Conservation (phyloP, 306 rosid genomes). For the Cucurbita ficifolia region DNA sequence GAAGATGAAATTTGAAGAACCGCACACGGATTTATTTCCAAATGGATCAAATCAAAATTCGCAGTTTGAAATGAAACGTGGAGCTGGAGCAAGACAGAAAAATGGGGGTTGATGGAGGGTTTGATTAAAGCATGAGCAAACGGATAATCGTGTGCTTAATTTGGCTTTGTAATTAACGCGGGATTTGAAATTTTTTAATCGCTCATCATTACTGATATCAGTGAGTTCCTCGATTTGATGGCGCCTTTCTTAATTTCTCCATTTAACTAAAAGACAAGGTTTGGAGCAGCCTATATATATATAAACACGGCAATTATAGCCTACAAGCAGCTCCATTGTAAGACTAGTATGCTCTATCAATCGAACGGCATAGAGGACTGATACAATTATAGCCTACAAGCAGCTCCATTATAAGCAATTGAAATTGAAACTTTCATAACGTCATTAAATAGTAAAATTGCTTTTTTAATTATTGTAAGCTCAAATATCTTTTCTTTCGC, state of each 20-base stretch:
- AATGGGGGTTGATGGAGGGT: neutral
- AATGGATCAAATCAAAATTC: conserved; percentile 1
- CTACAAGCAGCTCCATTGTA: neutral
- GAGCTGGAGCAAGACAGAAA: neutral
- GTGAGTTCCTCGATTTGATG: neutral
- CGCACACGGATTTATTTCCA: conserved; percentile 2
- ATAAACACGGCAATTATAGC: neutral
- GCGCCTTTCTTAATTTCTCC: neutral
- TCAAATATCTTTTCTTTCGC: too few relatives aligned
- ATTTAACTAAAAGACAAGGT: neutral
- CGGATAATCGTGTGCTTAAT: neutral
- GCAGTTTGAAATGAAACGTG: neutral
- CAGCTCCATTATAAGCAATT: too few relatives aligned
- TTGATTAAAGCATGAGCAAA: neutral
- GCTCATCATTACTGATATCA: neutral
- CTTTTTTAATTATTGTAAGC: neutral
- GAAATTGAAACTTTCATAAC: too few relatives aligned
- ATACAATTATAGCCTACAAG: too few relatives aligned
- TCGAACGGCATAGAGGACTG: neutral
- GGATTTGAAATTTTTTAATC: neutral
- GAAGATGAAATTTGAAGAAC: neutral
- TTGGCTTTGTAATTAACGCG: neutral
- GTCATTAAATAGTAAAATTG: too few relatives aligned
- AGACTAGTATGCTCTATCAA: neutral
- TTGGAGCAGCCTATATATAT: neutral